Evolutionary conservation across 257 asterid genomes (phyloP).

Genomic region (Forsythia suspensa): DNA sequence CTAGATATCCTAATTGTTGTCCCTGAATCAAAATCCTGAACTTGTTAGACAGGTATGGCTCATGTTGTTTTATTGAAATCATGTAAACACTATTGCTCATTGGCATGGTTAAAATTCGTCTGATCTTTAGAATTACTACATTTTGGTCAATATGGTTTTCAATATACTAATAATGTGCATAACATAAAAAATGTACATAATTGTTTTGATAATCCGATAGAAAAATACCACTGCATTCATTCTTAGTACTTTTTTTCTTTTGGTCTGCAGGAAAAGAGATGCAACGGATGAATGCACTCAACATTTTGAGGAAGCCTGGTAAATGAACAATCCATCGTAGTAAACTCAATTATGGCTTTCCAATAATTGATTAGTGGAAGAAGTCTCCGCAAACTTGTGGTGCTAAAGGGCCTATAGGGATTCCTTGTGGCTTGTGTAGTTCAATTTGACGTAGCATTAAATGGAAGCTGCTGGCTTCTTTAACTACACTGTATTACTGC

Average conservation of each 20-base stretch:
- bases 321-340: slow-evolving; percentile 25
- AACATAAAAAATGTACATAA: background rate
- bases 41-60: background rate
- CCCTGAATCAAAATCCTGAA: too few relatives aligned
- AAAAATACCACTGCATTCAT: background rate
- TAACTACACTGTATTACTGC: background rate
- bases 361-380: slow-evolving; percentile 35
- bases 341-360: slow-evolving; percentile 37
- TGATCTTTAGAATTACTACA: background rate
- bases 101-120: background rate
- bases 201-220: background rate
- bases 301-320: slow-evolving; percentile 57
- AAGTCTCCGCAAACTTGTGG: background rate
- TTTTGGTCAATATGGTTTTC: background rate
- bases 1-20: background rate
- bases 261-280: slow-evolving; percentile 70
- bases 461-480: slow-evolving; percentile 22
- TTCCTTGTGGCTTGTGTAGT: background rate
- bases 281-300: slow-evolving; percentile 59
- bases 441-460: slow-evolving; percentile 3
- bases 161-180: background rate
- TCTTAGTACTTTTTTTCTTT: background rate
- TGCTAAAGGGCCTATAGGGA: slow-evolving; percentile 3
- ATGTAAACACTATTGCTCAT: background rate
- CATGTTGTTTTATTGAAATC: background rate